Evolutionary conservation across 1,284 basidiomycete species (phyloP), one percentile per base, ranked within the genome.

Genomic region (Ustilago esculenta): DNA sequence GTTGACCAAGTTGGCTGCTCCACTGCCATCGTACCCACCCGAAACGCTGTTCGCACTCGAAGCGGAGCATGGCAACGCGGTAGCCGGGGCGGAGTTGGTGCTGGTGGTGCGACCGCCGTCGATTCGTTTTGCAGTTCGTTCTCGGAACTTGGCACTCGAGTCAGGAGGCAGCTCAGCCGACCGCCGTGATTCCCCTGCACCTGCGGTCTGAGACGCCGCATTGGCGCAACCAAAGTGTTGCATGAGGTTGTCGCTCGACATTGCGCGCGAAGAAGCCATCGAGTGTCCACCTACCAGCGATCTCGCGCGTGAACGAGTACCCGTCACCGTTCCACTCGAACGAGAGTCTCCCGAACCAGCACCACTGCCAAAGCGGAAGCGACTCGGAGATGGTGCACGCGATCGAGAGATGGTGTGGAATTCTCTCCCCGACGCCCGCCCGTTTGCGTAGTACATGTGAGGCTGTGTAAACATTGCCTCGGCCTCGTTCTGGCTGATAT

Each of bases 351-450:
- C 29, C 18, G 20, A 33, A 21, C 39, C 46, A 12, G 46, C 48
- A 21, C 35, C 43, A 29, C 33, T 33, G 21, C 54, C 56, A 25
- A 74, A 75, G 9, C 75, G 66, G 27, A 69, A 69, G 1, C 76
- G 64, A 27, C 40, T 75, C 11, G 76, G 76, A 12, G 64, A 69
- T 4, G 76, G 64, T 0, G 76, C 76, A 5, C 76, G 59, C 5
- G 75, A 77, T 3, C 76, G 52, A 17, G 75, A 75, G 54, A 77
- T 76, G 36, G 76, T 76, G 25, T 76, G 60, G 15, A 59, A 72
- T 33, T 72, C 63, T 5, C 61, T 47, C 11, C 47, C 51, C 8
- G 47, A 41, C 15, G 45, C 24, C 3, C 64, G 47, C 5, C 45
- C 41, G 2, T 39, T 37, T 9, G 42, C 27, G n/a, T 45, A 39